phyloP scores from a whole-genome alignment of 148 eudicot genomes.

The Vaccinium macrocarpon region DNA sequence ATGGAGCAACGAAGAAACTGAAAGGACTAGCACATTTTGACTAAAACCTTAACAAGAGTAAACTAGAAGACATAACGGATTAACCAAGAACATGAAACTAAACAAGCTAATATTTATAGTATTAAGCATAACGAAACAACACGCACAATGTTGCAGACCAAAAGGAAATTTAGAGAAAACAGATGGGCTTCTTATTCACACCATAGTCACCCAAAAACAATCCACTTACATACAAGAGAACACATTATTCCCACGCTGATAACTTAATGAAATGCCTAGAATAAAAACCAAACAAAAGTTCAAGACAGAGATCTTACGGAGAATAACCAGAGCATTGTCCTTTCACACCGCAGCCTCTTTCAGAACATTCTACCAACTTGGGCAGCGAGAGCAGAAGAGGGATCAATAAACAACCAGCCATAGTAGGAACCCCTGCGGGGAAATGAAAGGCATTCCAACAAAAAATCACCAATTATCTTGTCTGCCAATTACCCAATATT shows the following conservation, averaged over 20 bases:
- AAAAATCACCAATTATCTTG: not conserved
- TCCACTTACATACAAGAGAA: conserved; percentile 28
- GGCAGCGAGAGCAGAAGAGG: not conserved
- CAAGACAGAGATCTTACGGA: conserved; percentile 21
- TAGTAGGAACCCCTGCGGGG: not conserved
- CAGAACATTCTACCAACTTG: conserved; percentile 18
- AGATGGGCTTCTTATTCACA: conserved; percentile 29
- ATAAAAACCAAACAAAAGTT: conserved; percentile 13
- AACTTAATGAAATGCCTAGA: conserved; percentile 18
- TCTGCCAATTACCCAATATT: conserved; percentile 10
- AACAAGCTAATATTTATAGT: not conserved
- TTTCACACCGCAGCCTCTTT: conserved; percentile 13
- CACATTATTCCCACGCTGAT: conserved; percentile 33
- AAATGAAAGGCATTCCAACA: not conserved
- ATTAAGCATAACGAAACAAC: not conserved
- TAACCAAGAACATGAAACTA: not conserved
- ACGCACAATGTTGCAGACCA: not conserved
- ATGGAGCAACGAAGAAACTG: not conserved
- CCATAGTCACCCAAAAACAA: conserved; percentile 27
- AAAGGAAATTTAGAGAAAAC: conserved; percentile 11
- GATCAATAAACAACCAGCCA: conserved; percentile 13
- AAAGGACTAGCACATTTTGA: not conserved
- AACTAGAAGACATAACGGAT: not conserved
- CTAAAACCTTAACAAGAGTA: not conserved
- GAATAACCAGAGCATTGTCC: conserved; percentile 16